A percentile compares a stretch with the other conserved stretches of the same genome.
Evolutionary conservation across 768 basidiomycete species (phyloP).

Genomic region (Clavulina sp.): DNA sequence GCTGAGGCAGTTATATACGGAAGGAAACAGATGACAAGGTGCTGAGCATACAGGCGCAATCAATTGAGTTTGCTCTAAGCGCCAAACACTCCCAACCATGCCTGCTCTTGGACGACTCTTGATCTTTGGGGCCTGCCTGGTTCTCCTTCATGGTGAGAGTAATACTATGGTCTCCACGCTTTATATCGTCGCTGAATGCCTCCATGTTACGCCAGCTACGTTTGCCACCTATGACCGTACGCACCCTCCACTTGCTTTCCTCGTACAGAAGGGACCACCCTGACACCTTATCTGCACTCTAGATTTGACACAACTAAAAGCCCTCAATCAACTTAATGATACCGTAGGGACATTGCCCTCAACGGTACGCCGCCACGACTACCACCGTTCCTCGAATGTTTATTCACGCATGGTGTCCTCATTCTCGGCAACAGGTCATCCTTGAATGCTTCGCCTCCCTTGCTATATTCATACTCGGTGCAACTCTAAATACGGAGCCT

Average conservation of each 20-base stretch:
- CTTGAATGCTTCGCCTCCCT: conserved; percentile 48
- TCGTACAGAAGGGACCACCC: neutral
- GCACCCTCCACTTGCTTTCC: neutral
- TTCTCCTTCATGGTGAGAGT: neutral
- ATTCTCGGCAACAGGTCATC: conserved; percentile 54
- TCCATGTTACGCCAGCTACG: neutral
- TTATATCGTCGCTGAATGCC: neutral
- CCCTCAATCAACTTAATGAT: neutral
- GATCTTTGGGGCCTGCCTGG: neutral
- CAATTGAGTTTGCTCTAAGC: too few species aligned
- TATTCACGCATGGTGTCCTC: conserved; percentile 2
- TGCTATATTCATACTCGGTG: conserved; percentile 52
- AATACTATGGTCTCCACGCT: neutral
- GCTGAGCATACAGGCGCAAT: too few species aligned
- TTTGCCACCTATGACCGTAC: conserved; percentile 3
- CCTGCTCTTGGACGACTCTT: too few species aligned
- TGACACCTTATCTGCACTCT: neutral
- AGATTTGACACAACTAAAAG: conserved; percentile 3
- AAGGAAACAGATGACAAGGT: too few species aligned
- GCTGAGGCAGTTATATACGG: too few species aligned
- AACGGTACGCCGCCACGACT: neutral
- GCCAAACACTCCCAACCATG: too few species aligned
- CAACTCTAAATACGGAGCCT: conserved; percentile 45
- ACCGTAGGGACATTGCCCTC: neutral
- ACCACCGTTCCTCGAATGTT: neutral